phyloP scores from a whole-genome alignment of 2,329 filamentous ascomycete species.

The Exophiala dermatitidis region DNA sequence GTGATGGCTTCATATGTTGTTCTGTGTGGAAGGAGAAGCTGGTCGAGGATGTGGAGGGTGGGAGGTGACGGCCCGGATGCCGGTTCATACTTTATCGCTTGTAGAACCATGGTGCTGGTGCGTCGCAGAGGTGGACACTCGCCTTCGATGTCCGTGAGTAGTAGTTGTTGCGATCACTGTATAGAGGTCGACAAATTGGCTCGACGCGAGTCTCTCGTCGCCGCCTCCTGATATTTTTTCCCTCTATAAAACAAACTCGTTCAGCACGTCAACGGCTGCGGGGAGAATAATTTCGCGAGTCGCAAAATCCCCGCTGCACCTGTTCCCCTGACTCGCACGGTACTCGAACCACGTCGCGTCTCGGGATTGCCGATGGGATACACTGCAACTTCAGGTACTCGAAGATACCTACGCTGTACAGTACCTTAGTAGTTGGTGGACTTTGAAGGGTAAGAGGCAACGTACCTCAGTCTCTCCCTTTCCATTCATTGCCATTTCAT shows the following conservation, averaged over 20 bases:
- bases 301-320: background rate
- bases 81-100: slow-evolving; percentile 55
- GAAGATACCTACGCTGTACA: too few relatives aligned
- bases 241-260: background rate
- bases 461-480: background rate
- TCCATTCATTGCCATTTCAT: background rate
- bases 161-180: background rate
- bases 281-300: background rate
- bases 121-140: background rate
- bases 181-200: background rate
- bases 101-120: slow-evolving; percentile 41
- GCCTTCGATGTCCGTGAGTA: background rate
- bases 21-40: slow-evolving; percentile 55
- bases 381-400: too few relatives aligned
- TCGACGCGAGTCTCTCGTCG: background rate
- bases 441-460: background rate
- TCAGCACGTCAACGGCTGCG: background rate
- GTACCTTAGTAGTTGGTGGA: too few relatives aligned
- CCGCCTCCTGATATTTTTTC: background rate
- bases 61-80: slow-evolving; percentile 34
- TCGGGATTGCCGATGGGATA: too few relatives aligned
- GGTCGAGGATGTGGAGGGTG: slow-evolving; percentile 53
- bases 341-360: background rate
- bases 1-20: slow-evolving; percentile 50
- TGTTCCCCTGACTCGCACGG: background rate